phyloP scores from a whole-genome alignment of 306 rosid genomes.

The Potentilla sterilis region DNA sequence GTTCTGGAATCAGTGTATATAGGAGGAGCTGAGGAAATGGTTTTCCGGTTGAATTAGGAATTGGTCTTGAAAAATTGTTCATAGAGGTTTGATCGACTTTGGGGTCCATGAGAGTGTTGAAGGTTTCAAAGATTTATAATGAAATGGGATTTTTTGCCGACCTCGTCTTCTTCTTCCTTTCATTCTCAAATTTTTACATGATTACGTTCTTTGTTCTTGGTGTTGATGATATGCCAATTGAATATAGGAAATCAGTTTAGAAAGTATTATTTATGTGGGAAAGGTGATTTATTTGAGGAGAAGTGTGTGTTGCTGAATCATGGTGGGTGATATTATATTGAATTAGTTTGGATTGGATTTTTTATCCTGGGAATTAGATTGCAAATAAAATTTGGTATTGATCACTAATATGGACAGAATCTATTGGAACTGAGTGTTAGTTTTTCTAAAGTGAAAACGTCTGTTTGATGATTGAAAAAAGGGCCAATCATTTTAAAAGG shows the following conservation, averaged over 20 bases:
- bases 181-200: neutral
- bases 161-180: neutral
- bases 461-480: neutral
- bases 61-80: neutral
- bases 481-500: neutral
- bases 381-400: neutral
- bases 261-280: neutral
- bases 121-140: neutral
- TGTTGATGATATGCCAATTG: neutral
- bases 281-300: conserved; percentile 1
- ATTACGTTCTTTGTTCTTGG: neutral
- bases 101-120: conserved; percentile 14
- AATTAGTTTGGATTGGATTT: neutral
- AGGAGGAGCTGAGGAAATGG: conserved; percentile 1
- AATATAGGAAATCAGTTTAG: neutral
- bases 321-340: conserved; percentile 1
- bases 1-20: neutral
- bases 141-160: neutral
- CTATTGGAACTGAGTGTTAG: neutral
- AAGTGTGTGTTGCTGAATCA: neutral
- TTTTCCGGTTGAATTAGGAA: neutral
- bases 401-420: neutral
- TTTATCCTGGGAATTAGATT: neutral
- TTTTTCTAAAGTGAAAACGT: neutral
- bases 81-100: neutral